A percentile compares a stretch with the other conserved stretches of the same genome.
Evolutionary conservation across 192 early-diverging fungal genomes (phyloP).

Genomic region (Coemansia erecta): DNA sequence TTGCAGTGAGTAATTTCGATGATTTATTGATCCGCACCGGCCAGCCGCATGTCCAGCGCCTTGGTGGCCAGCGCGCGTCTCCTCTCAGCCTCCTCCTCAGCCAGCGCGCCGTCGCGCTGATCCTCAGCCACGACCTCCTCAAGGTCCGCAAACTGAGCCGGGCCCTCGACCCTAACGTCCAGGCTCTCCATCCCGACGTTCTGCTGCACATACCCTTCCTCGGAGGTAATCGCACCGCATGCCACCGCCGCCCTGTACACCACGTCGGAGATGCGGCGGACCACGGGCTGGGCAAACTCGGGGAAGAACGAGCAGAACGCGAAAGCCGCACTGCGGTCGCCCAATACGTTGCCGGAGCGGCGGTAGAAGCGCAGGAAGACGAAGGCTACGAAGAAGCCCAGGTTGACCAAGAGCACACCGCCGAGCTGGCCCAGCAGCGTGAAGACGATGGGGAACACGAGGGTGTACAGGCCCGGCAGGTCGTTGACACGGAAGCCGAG

Average conservation of each 20-base stretch:
- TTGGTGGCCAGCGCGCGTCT: slow-evolving; percentile 42
- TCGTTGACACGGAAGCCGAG: slow-evolving; percentile 64
- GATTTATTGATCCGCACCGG: neutral
- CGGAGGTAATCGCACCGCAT: slow-evolving; percentile 31
- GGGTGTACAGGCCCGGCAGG: slow-evolving; percentile 38
- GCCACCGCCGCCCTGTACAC: slow-evolving; percentile 31
- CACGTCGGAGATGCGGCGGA: slow-evolving; percentile 15
- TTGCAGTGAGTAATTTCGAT: too few species aligned
- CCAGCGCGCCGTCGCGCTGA: neutral
- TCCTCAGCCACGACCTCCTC: neutral
- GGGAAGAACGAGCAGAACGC: slow-evolving; percentile 89
- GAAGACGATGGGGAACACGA: slow-evolving; percentile 41
- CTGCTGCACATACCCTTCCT: slow-evolving; percentile 43
- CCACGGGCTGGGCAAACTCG: slow-evolving; percentile 51
- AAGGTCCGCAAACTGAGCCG: neutral
- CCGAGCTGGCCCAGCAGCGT: slow-evolving; percentile 26
- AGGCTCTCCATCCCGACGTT: slow-evolving; percentile 12
- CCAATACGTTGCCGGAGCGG: slow-evolving; percentile 70
- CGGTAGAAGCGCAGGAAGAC: slow-evolving; percentile 85
- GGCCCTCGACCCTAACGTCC: neutral
- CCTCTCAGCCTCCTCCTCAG: slow-evolving; percentile 39
- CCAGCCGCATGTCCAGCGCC: slow-evolving; percentile 42
- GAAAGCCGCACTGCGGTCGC: slow-evolving; percentile 91
- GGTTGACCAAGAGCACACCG: slow-evolving; percentile 66
- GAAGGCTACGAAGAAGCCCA: slow-evolving; percentile 75